These are phyloP conservation scores for Pichia sp. DNA, from an alignment of 1,139 yeast genomes.

Conservation along the genomic window DNA sequence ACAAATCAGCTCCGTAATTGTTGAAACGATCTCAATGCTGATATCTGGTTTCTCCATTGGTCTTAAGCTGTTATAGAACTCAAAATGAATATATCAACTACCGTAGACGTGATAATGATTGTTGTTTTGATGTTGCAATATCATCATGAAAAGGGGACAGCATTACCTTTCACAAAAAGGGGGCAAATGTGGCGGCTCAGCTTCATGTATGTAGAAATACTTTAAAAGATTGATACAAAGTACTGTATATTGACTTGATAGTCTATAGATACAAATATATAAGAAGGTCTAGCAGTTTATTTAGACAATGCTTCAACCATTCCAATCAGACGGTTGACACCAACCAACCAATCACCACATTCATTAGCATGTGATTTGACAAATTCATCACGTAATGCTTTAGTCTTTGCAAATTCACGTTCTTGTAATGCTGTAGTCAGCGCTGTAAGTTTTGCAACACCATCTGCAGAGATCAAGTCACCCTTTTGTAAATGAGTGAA, in stretches of 20 bases:
- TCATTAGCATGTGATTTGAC: slow-evolving; percentile 64
- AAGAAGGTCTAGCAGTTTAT: background rate
- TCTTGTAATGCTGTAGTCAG: slow-evolving; percentile 45
- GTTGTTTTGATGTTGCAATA: too few species aligned
- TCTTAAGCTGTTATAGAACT: too few species aligned
- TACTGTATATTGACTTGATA: too few species aligned
- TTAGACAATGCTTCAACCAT: slow-evolving; percentile 33
- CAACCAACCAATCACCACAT: slow-evolving; percentile 90
- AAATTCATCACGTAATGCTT: slow-evolving; percentile 48
- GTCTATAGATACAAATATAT: background rate
- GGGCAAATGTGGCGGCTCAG: too few species aligned
- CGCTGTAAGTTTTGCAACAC: slow-evolving; percentile 46
- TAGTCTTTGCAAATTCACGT: slow-evolving; percentile 56
- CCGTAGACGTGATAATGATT: too few species aligned
- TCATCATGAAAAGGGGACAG: too few species aligned
- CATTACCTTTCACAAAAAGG: too few species aligned
- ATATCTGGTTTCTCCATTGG: slow-evolving; percentile 2
- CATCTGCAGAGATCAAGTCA: slow-evolving; percentile 54
- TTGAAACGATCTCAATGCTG: slow-evolving; percentile 5
- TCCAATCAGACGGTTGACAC: slow-evolving; percentile 80
- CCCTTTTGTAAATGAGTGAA: slow-evolving; percentile 76
- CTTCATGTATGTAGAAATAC: background rate
- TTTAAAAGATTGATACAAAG: background rate
- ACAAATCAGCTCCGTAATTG: slow-evolving; percentile 8
- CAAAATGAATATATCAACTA: too few species aligned